A percentile compares a stretch with the other conserved stretches of the same genome.
Conservation (phyloP, 129 eudicot species). For the Pulicaria dysenterica region DNA sequence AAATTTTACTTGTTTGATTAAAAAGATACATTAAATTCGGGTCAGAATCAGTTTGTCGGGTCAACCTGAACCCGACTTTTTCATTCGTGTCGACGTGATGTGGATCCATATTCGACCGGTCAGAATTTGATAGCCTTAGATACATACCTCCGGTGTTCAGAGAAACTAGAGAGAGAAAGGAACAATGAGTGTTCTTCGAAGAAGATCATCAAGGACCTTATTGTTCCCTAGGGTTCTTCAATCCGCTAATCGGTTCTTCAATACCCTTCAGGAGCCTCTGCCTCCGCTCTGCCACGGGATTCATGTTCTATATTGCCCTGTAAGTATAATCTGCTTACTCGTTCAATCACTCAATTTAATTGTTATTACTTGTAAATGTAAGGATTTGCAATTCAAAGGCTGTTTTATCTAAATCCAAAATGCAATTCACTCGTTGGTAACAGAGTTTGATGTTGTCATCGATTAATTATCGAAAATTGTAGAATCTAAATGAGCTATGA, state of each 20-base stretch:
- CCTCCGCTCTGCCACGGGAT: constrained; percentile 70
- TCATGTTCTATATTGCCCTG: constrained; percentile 92
- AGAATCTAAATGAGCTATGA: constrained; percentile 13
- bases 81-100: no score
- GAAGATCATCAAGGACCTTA: constrained; percentile 29
- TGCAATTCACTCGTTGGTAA: no score
- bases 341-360: background rate
- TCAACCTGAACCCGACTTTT: no score
- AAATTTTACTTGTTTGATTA: no score
- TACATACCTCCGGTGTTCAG: background rate
- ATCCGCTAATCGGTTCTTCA: constrained; percentile 53
- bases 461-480: background rate
- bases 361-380: background rate
- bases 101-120: no score
- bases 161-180: background rate
- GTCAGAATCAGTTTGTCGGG: no score
- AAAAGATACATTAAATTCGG: no score
- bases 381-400: background rate
- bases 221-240: constrained; percentile 25
- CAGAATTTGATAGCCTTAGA: no score
- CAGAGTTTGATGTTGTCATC: constrained; percentile 9
- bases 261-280: constrained; percentile 40
- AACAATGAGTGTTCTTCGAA: constrained; percentile 50
- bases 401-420: no score
- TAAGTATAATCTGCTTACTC: constrained; percentile 32